Evolutionary conservation across 495 filamentous ascomycete species (phyloP).

Genomic region (Lentithecium fluviatile): DNA sequence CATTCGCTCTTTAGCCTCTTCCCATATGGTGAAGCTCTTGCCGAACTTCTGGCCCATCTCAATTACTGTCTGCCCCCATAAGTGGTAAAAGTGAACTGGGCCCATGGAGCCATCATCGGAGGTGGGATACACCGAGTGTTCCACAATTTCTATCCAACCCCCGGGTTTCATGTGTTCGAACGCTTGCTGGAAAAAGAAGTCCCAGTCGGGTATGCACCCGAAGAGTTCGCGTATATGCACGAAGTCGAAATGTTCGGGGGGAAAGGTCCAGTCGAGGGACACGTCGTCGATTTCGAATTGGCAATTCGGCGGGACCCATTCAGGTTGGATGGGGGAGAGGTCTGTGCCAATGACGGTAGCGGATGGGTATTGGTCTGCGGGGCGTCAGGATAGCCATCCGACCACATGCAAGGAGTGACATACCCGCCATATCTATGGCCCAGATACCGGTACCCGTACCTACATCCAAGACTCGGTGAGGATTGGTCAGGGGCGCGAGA

Average conservation of each 20-base stretch:
- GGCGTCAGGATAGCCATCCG: neutral
- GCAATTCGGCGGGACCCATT: conserved; percentile 53
- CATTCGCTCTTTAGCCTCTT: conserved; percentile 29
- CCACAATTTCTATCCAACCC: conserved; percentile 39
- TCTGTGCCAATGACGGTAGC: conserved; percentile 61
- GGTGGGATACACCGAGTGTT: conserved; percentile 28
- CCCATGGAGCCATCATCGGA: conserved; percentile 31
- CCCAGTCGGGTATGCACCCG: conserved; percentile 39
- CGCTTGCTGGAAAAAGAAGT: conserved; percentile 31
- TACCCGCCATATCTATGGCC: conserved; percentile 38
- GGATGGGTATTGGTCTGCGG: conserved; percentile 50
- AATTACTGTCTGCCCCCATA: conserved; percentile 32
- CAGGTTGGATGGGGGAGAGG: conserved; percentile 66
- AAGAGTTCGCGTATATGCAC: conserved; percentile 38
- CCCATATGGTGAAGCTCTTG: conserved; percentile 30
- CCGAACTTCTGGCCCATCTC: conserved; percentile 32
- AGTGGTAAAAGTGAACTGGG: conserved; percentile 30
- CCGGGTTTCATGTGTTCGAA: conserved; percentile 36
- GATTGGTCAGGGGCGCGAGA: conserved; percentile 36
- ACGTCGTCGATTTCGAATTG: conserved; percentile 60
- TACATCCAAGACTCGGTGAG: conserved; percentile 36
- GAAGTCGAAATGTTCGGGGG: conserved; percentile 39
- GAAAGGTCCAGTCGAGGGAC: conserved; percentile 51
- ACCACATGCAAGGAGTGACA: neutral
- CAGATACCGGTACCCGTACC: conserved; percentile 42